Conservation (phyloP, 2,329 filamentous ascomycete species). For the Apiospora koreana region DNA sequence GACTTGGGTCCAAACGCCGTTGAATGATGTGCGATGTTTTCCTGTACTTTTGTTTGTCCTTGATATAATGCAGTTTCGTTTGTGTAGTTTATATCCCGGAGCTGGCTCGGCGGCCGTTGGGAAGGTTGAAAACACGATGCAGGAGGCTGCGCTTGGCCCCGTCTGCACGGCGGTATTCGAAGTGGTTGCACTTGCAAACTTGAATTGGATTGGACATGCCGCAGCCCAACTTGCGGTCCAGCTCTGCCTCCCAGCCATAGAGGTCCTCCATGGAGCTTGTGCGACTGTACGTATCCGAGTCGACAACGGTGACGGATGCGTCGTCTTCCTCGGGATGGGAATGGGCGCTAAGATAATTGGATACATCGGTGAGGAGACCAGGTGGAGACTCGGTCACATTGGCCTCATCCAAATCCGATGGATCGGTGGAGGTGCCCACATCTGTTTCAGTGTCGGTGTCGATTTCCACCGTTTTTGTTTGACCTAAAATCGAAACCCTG, state of each 20-base stretch:
- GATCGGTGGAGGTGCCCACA: slow-evolving; percentile 19
- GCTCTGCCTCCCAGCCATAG: slow-evolving; percentile 58
- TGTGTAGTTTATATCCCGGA: background rate
- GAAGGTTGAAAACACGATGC: slow-evolving; percentile 40
- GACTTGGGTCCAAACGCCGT: background rate
- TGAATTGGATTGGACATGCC: slow-evolving; percentile 21
- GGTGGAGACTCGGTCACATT: slow-evolving; percentile 33
- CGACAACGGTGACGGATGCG: slow-evolving; percentile 26
- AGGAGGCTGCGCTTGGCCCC: slow-evolving; percentile 37
- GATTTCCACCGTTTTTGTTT: background rate
- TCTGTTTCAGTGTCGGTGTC: slow-evolving; percentile 30
- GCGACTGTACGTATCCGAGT: slow-evolving; percentile 29
- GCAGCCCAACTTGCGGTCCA: slow-evolving; percentile 33
- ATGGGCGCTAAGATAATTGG: slow-evolving; percentile 40
- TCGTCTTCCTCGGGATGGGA: slow-evolving; percentile 30
- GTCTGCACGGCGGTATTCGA: slow-evolving; percentile 29
- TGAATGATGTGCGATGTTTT: slow-evolving; percentile 11
- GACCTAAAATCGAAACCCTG: background rate
- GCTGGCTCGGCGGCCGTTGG: slow-evolving; percentile 20
- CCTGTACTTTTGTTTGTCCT: slow-evolving; percentile 8
- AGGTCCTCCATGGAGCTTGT: slow-evolving; percentile 39
- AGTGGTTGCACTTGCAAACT: slow-evolving; percentile 23
- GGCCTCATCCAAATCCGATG: slow-evolving; percentile 17
- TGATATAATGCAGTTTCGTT: background rate
- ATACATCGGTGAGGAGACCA: slow-evolving; percentile 36